phyloP scores from a whole-genome alignment of 176 grass and related monocot genomes.

The Eragrostis curvula region DNA sequence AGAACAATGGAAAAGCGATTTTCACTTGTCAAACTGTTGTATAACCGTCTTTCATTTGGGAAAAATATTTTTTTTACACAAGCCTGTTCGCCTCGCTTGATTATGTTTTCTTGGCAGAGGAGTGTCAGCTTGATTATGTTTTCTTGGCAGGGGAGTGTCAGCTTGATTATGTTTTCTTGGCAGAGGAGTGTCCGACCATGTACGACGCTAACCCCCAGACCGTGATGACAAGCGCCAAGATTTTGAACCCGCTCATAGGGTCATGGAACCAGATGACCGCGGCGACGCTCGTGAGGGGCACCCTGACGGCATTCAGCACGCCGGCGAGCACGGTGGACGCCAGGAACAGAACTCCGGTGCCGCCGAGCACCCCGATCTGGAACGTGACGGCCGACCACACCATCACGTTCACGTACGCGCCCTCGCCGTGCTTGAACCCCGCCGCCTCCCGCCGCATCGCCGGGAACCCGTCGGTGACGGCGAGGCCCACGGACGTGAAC shows the following conservation, averaged over 20 bases:
- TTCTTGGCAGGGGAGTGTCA: too few species aligned
- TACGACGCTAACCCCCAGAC: constrained; percentile 89
- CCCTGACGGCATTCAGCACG: constrained; percentile 88
- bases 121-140: too few species aligned
- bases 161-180: constrained; percentile 3
- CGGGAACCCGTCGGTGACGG: constrained; percentile 53
- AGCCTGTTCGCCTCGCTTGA: too few species aligned
- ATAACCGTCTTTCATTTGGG: too few species aligned
- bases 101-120: too few species aligned
- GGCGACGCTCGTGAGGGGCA: constrained; percentile 77
- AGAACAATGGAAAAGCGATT: too few species aligned
- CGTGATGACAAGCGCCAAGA: constrained; percentile 79
- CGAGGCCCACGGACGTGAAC: constrained; percentile 73
- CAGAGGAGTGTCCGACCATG: constrained; percentile 60
- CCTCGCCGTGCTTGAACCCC: constrained; percentile 49
- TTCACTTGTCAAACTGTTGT: too few species aligned
- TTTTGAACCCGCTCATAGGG: constrained; percentile 92
- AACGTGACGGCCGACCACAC: constrained; percentile 75
- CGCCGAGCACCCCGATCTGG: constrained; percentile 80
- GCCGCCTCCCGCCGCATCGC: constrained; percentile 64
- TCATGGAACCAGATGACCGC: constrained; percentile 89
- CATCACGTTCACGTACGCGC: constrained; percentile 64
- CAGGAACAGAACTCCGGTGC: constrained; percentile 80
- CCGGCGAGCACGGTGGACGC: constrained; percentile 89
- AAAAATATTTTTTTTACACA: too few species aligned